phyloP scores from a whole-genome alignment of 1,284 basidiomycete genomes.

The Pseudozyma thailandica region DNA sequence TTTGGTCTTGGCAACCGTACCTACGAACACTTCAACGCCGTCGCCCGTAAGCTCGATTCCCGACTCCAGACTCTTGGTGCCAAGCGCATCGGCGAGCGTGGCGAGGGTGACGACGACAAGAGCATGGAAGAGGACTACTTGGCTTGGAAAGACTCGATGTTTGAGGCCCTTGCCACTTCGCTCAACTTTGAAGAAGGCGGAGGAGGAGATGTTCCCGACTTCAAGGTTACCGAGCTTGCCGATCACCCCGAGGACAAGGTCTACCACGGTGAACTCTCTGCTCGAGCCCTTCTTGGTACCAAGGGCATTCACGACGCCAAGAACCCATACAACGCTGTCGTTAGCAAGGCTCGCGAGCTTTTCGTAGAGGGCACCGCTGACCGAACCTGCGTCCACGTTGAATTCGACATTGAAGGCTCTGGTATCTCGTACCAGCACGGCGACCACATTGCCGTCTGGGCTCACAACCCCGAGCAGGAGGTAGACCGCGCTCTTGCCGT shows the following conservation, averaged over 20 bases:
- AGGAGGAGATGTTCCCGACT: conserved; percentile 94
- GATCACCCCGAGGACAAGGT: conserved; percentile 56
- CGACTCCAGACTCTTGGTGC: conserved; percentile 83
- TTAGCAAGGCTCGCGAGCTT: conserved; percentile 81
- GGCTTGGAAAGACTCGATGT: conserved; percentile 99
- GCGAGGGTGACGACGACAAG: conserved; percentile 98
- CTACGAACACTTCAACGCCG: conserved; percentile 82
- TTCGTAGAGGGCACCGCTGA: conserved; percentile 77
- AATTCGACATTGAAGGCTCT: conserved; percentile 92
- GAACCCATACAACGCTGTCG: conserved; percentile 92
- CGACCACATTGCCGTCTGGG: conserved; percentile 97
- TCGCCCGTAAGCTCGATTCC: conserved; percentile 82
- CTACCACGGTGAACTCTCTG: conserved; percentile 69
- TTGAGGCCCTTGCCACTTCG: conserved; percentile 82
- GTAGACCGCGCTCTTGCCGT: conserved; percentile 87
- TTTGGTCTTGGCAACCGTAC: conserved; percentile 95
- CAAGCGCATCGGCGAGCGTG: conserved; percentile 85
- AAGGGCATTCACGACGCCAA: conserved; percentile 95
- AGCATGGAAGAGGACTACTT: conserved; percentile 99
- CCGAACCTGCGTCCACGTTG: conserved; percentile 93
- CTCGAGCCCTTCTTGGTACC: conserved; percentile 81
- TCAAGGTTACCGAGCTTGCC: conserved; percentile 84
- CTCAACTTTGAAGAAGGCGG: conserved; percentile 94
- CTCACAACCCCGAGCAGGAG: conserved; percentile 89
- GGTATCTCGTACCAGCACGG: conserved; percentile 99